Conservation (phyloP, 1,284 basidiomycete genomes). For the Malassezia psittaci region DNA sequence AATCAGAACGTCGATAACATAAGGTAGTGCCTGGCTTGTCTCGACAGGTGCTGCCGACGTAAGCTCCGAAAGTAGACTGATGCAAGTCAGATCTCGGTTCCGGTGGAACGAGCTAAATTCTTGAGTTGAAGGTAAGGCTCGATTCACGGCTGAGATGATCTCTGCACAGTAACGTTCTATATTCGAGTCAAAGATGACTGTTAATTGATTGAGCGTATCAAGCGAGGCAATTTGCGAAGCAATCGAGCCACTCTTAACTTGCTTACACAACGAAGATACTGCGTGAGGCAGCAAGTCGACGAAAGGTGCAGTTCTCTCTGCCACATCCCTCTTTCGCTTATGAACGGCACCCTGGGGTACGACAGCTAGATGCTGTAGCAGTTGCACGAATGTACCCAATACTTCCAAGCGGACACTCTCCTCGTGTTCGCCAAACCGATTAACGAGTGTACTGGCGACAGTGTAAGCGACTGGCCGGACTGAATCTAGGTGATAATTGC, state of each 20-base stretch:
- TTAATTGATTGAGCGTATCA: slow-evolving; percentile 7
- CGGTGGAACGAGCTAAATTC: neutral
- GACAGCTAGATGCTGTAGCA: slow-evolving; percentile 64
- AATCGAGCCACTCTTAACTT: slow-evolving; percentile 1
- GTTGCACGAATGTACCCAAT: slow-evolving; percentile 69
- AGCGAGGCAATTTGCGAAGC: slow-evolving; percentile 6
- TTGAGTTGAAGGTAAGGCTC: neutral
- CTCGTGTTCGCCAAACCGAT: slow-evolving; percentile 86
- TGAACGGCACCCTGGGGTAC: neutral
- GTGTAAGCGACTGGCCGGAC: slow-evolving; percentile 67
- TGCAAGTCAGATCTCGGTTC: neutral
- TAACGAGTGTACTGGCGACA: slow-evolving; percentile 75
- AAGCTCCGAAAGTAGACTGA: slow-evolving; percentile 4
- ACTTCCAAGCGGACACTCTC: slow-evolving; percentile 90
- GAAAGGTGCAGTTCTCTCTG: neutral
- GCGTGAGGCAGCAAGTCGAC: neutral
- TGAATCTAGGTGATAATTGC: slow-evolving; percentile 77
- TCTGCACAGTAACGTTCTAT: neutral
- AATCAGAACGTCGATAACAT: slow-evolving; percentile 64
- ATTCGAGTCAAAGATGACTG: neutral
- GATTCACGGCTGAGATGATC: neutral
- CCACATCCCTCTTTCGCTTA: neutral
- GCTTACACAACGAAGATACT: neutral
- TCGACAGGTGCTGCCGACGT: neutral
- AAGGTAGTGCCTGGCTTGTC: slow-evolving; percentile 53